Base-by-base conservation (phyloP, 257 asterid genomes). In the Solanum neorickii region DNA sequence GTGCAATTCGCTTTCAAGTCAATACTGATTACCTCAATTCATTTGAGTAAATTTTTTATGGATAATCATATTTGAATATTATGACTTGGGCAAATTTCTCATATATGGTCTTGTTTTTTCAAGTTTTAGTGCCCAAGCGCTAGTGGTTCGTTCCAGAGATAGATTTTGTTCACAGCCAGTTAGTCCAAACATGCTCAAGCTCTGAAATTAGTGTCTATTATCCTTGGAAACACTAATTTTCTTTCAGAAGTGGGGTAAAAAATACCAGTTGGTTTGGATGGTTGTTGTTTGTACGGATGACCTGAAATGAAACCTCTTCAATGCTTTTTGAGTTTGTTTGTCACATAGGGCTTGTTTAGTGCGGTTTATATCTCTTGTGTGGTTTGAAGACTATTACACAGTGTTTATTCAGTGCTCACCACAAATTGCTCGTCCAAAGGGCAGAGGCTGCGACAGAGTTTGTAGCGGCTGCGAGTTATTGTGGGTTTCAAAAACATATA, bases 241-340 rank as follows among this genome's bases (percentile, higher is more conserved):
- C 69, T 62, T 23, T 60, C 0, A 23, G 0, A 62, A 23, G 69
- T 4, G 27, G 6, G 7, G 14, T 10, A 2, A 62, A 62, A 23
- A 9, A 23, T 37, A 6, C 35, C 62, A 20, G 3, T 56, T 56
- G 65, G 0, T 56, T 18, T 18, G 65, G 0, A 56, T 12, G 11
- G 0, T 3, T 0, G 5, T 33, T 33, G 5, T 33, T 33, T 33
- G 35, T 33, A 33, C 35, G 1, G n/a, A 1, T 11, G 20, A 7
- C n/a, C 1, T 1, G 11, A 11, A 11, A 18, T 10, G 39, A 47
- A 14, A 18, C 0, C n/a, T 1, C 10, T 6, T 18, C 8, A 56
- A 56, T 56, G n/a, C 0, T 10, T 56, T 56, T 0, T 56, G 1
- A 56, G n/a, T n/a, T n/a, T n/a, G 1, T 18, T 0, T 56, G 0